Base-by-base conservation (phyloP, 768 basidiomycete genomes). In the Mycena capillaripes region DNA sequence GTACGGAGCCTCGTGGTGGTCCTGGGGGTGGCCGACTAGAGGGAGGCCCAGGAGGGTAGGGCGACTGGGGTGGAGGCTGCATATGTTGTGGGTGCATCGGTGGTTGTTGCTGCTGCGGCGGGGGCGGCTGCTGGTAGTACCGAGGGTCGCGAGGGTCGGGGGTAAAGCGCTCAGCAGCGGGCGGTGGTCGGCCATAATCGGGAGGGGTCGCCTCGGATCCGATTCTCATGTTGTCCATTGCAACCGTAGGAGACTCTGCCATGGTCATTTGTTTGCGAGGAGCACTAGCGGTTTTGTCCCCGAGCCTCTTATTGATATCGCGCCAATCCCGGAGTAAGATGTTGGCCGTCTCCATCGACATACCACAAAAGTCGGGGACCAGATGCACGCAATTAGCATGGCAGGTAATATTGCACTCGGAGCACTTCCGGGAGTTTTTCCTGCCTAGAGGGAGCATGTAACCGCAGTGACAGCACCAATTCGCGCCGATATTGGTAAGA, bases 381-480 rank as follows among this genome's bases (percentile, higher is more conserved):
- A 99, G 90, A 81, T 99, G 98, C 1, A 97, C 95, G 83, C 98
- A 99, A 74, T 96, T 95, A 23, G 96, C 96, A 82, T 99, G 98
- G 77, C 97, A 98, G 55, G 97, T 98, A 76, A 99, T 92, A 78
- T 93, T 91, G 84, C 98, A 99, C 81, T 99, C 97, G 0, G 95
- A 92, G 81, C 98, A 99, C 82, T 94, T 94, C 66, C 96, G 92
- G 25, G 97, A 94, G 81, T 98, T 97, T 87, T 99, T 99, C 75
- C 97, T 92, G 61, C 97, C 97, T 57, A 99, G 89, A 66, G 98
- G 97, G 29, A 98, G 89, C 90, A 99, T 97, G 79, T 97, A 98
- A 73, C 98, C 98, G 81, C 98, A 99, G 81, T 99, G 98, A 81
- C 98, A 99, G 82, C 98, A 99, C 98, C 98, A 99, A 79, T 97